phyloP scores from a whole-genome alignment of 192 early-diverging fungal genomes.

The Backusella morwellensis region DNA sequence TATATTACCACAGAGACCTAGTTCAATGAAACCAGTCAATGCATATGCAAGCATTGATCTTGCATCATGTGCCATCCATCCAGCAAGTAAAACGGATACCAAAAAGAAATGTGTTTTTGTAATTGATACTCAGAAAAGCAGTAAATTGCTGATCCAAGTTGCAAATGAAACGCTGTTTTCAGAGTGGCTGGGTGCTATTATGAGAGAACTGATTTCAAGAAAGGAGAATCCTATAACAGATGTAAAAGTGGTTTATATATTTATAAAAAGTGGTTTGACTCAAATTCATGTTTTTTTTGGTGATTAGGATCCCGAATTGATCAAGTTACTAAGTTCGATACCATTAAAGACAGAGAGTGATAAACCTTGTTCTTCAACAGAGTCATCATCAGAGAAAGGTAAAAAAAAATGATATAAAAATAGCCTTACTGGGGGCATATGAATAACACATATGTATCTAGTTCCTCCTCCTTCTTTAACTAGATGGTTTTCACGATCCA shows the following conservation, averaged over 20 bases:
- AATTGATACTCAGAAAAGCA: slow-evolving; percentile 21
- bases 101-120: slow-evolving; percentile 30
- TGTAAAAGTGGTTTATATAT: background rate
- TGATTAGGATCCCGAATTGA: background rate
- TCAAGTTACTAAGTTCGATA: slow-evolving; percentile 3
- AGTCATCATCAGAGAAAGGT: background rate
- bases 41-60: slow-evolving; percentile 31
- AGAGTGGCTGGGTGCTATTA: slow-evolving; percentile 36
- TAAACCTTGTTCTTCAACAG: background rate
- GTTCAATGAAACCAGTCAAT: slow-evolving; percentile 21
- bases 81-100: slow-evolving; percentile 34
- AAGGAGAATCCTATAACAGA: slow-evolving; percentile 23
- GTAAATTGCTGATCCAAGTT: slow-evolving; percentile 28
- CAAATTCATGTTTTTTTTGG: background rate
- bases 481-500: slow-evolving; percentile 8
- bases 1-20: background rate
- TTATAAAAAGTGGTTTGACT: background rate
- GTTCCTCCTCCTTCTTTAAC: background rate
- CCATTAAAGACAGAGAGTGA: slow-evolving; percentile 8
- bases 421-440: too few relatives aligned
- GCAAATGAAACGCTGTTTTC: slow-evolving; percentile 31
- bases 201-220: slow-evolving; percentile 34
- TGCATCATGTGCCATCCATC: slow-evolving; percentile 28
- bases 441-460: background rate
- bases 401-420: background rate